phyloP scores from a whole-genome alignment of 164 flowering plant genomes.

The Kingdonia uniflora region DNA sequence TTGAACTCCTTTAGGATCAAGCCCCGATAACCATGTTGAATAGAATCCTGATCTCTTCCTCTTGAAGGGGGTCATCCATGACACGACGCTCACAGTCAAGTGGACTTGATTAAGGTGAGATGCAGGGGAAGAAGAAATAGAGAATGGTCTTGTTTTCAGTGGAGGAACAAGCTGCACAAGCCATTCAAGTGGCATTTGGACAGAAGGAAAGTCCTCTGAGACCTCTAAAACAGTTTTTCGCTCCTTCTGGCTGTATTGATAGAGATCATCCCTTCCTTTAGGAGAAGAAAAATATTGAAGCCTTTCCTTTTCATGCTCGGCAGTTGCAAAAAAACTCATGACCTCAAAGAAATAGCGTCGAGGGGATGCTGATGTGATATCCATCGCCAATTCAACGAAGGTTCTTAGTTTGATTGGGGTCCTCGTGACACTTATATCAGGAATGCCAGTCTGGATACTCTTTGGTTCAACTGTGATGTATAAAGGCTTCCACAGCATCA shows the following conservation, averaged over 20 bases:
- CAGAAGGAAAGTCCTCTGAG: slow-evolving; percentile 89
- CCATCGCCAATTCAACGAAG: too few relatives aligned
- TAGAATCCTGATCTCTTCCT: slow-evolving; percentile 63
- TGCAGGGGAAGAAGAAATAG: slow-evolving; percentile 75
- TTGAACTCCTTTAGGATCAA: slow-evolving; percentile 49
- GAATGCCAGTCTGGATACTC: slow-evolving; percentile 14
- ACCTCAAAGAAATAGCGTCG: slow-evolving; percentile 96
- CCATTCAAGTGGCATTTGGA: too few relatives aligned
- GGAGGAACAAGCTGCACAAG: slow-evolving; percentile 97
- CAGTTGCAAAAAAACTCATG: slow-evolving; percentile 79
- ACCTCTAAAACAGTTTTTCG: slow-evolving; percentile 84
- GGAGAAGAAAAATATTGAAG: slow-evolving; percentile 91
- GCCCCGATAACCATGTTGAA: too few relatives aligned
- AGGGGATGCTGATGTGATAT: too few relatives aligned
- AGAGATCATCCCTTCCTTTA: slow-evolving; percentile 97
- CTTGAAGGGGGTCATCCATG: slow-evolving; percentile 87
- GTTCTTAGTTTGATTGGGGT: slow-evolving; percentile 54
- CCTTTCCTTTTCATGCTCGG: slow-evolving; percentile 89
- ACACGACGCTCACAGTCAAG: slow-evolving; percentile 59
- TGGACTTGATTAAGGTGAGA: slow-evolving; percentile 82
- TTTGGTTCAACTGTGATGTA: slow-evolving; percentile 54
- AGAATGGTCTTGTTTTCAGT: slow-evolving; percentile 70
- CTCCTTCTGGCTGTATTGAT: too few relatives aligned
- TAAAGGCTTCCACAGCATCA: slow-evolving; percentile 82
- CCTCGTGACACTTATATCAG: too few relatives aligned